Evolutionary conservation across 2,329 filamentous ascomycete genomes (phyloP).

Genomic region (Botrytis cinerea): DNA sequence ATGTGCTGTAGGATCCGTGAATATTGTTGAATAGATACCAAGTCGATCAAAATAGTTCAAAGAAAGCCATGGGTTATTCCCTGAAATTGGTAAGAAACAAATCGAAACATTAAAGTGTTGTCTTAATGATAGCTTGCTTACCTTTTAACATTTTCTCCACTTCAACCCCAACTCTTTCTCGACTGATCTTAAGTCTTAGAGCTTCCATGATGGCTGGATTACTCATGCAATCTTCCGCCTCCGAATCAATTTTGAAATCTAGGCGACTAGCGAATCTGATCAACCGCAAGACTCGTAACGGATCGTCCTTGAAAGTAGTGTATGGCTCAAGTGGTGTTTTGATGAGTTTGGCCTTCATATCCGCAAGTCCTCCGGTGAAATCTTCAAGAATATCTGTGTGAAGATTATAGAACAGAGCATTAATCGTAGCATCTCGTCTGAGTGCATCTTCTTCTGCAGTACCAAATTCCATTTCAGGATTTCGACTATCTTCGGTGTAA

Average conservation of each 20-base stretch:
- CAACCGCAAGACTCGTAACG: constrained; percentile 79
- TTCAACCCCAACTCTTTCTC: constrained; percentile 85
- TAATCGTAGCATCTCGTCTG: constrained; percentile 88
- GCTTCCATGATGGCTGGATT: constrained; percentile 76
- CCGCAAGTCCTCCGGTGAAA: constrained; percentile 75
- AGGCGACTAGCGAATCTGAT: constrained; percentile 89
- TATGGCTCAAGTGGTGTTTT: constrained; percentile 84
- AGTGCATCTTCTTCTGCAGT: constrained; percentile 87
- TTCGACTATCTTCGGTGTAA: constrained; percentile 85
- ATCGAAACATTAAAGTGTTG: neutral
- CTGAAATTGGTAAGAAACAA: constrained; percentile 42
- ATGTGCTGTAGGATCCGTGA: constrained; percentile 64
- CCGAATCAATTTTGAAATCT: constrained; percentile 72
- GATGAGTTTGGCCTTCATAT: constrained; percentile 73
- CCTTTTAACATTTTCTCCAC: constrained; percentile 89
- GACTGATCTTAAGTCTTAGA: constrained; percentile 84
- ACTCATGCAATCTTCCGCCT: constrained; percentile 72
- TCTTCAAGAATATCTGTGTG: constrained; percentile 80
- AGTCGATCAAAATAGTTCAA: constrained; percentile 67
- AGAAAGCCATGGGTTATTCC: constrained; percentile 60
- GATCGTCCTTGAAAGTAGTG: constrained; percentile 93
- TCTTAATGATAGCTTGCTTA: constrained; percentile 37
- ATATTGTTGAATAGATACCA: constrained; percentile 70
- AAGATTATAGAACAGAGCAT: constrained; percentile 94
- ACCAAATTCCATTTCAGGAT: constrained; percentile 91